Percentiles rank a stretch among this genome's conserved stretches.
Evolutionary conservation across 768 basidiomycete species (phyloP).

Genomic region (Podaxis sp.): DNA sequence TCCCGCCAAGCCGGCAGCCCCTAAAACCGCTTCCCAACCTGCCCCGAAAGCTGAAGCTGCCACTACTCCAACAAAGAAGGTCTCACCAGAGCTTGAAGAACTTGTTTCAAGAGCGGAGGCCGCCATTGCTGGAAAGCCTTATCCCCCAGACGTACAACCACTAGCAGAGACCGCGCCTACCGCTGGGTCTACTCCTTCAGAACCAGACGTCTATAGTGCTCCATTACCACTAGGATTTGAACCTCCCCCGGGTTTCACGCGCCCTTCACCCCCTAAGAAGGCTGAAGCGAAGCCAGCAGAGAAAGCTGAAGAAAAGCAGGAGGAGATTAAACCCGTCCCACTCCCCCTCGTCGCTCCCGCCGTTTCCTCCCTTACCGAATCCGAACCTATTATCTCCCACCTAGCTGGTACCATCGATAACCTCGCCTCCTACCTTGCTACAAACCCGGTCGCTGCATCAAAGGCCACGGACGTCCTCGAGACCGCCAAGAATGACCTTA

Average conservation of each 20-base stretch:
- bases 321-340: conserved; percentile 20
- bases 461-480: conserved; percentile 75
- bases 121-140: conserved; percentile 49
- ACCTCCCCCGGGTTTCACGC: conserved; percentile 83
- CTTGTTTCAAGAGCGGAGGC: conserved; percentile 71
- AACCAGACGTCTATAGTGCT: conserved; percentile 53
- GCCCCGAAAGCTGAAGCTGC: conserved; percentile 39
- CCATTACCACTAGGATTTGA: conserved; percentile 93
- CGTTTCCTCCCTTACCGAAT: conserved; percentile 62
- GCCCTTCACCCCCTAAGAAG: conserved; percentile 50
- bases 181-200: conserved; percentile 21
- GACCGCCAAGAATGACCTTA: conserved; percentile 77
- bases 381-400: conserved; percentile 91
- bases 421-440: conserved; percentile 78
- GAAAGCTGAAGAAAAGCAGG: conserved; percentile 7
- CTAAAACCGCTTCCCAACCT: conserved; percentile 15
- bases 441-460: conserved; percentile 61
- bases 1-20: conserved; percentile 38
- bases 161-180: conserved; percentile 18
- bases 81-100: conserved; percentile 61
- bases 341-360: conserved; percentile 82
- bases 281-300: conserved; percentile 11
- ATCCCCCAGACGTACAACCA: neutral
- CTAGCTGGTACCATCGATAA: conserved; percentile 91
- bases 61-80: conserved; percentile 23